Evolutionary conservation across 108 stramenopile species (phyloP).

Genomic region (Skeletonema tropicum): DNA sequence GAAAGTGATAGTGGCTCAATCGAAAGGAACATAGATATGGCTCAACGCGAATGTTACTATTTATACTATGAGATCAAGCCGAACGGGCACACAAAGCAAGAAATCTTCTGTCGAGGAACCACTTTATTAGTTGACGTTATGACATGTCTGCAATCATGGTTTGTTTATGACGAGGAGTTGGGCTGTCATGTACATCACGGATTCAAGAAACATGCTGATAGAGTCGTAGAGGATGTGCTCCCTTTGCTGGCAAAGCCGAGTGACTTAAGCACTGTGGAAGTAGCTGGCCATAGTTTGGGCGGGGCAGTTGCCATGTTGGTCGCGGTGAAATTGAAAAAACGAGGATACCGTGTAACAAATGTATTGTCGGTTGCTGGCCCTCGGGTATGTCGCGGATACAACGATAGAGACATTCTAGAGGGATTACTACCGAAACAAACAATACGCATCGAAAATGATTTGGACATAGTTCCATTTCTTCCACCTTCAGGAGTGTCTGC

Average conservation of each 20-base stretch:
- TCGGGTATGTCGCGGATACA: conserved; percentile 45
- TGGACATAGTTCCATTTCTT: conserved; percentile 59
- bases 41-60: conserved; percentile 70
- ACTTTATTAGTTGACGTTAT: conserved; percentile 54
- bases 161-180: conserved; percentile 62
- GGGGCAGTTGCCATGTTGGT: conserved; percentile 66
- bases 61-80: conserved; percentile 62
- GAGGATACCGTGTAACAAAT: conserved; percentile 54
- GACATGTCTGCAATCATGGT: conserved; percentile 58
- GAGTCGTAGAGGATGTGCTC: conserved; percentile 58
- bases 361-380: conserved; percentile 58
- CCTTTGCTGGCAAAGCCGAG: conserved; percentile 53
- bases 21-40: conserved; percentile 11
- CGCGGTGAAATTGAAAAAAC: conserved; percentile 60
- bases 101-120: conserved; percentile 69
- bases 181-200: conserved; percentile 60
- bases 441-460: conserved; percentile 63
- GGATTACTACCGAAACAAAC: conserved; percentile 50
- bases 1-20: conserved; percentile 5
- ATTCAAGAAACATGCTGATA: conserved; percentile 62
- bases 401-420: conserved; percentile 36
- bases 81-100: conserved; percentile 55
- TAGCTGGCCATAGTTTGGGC: conserved; percentile 63
- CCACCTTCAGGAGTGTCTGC: conserved; percentile 50
- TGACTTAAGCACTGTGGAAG: conserved; percentile 52